Evolutionary conservation across 192 early-diverging fungal genomes (phyloP), one percentile per base, ranked within the genome.

Genomic region (Linnemannia elongata): DNA sequence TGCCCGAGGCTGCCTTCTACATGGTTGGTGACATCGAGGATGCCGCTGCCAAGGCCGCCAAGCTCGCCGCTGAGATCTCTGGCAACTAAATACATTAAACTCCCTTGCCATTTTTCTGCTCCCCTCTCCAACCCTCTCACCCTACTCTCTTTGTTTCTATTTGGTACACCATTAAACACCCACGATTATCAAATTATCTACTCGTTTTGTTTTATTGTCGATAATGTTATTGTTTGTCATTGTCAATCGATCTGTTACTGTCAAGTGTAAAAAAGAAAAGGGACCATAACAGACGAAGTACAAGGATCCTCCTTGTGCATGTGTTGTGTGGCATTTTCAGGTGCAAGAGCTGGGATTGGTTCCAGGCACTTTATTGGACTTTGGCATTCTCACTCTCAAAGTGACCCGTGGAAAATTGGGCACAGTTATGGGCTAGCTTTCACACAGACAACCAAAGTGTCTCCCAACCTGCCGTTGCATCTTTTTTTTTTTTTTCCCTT

Each of bases 11-110:
- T 63, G 97, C 98, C 77, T 99, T 99, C 94, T 99, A 96, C 93
- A 99, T 99, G 98, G 94, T 95, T 69, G 98, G 98, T 91, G 96
- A 97, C 90, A 96, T 99, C 82, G 95, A 96, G 74, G 98, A 99
- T 93, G 98, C 96, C 79, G 91, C 92, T 74, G 94, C 94, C 91
- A 98, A 97, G 94, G 97, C 97, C 71, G 97, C 85, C 80, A 87
- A 87, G 85, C 81, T 87, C 47, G 85, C 85, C 66, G 85, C 85
- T 75, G 85, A 87, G 76, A 78, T 81, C 80, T 78, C 80, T 78
- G 85, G 85, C 79, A 87, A 87, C 85, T 87, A 87, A 72, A 70
- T 47, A 60, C n/a, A 39, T 71, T 75, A 71, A 60, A 77, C 39
- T 35, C 47, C 24, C 30, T 52, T 74, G 35, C 15, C 72, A 63